These are phyloP conservation scores for Gigaspora rosea DNA, from an alignment of 192 early-diverging fungal genomes.

Conservation along the genomic window DNA sequence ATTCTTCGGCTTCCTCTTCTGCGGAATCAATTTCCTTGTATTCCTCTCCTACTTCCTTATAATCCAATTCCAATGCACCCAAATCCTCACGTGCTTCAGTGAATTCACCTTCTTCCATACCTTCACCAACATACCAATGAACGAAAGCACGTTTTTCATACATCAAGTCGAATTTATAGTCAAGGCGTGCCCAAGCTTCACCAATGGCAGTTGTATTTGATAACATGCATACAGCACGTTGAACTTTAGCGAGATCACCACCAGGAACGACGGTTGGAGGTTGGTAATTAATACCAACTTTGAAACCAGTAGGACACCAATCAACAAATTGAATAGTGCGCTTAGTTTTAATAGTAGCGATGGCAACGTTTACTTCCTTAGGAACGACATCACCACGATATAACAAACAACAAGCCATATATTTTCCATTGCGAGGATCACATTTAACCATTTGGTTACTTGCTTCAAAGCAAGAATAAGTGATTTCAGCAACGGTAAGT, in stretches of 20 bases:
- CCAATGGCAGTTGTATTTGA: slow-evolving; percentile 99
- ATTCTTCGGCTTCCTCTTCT: slow-evolving; percentile 45
- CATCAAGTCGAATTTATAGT: slow-evolving; percentile 99
- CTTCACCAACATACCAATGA: slow-evolving; percentile 99
- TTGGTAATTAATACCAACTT: slow-evolving; percentile 98
- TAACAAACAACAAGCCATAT: slow-evolving; percentile 98
- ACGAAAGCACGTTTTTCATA: slow-evolving; percentile 99
- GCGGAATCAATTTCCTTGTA: slow-evolving; percentile 76
- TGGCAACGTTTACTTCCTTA: slow-evolving; percentile 94
- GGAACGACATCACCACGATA: slow-evolving; percentile 99
- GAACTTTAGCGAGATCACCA: slow-evolving; percentile 90
- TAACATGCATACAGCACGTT: slow-evolving; percentile 97
- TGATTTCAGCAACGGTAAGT: slow-evolving; percentile 94
- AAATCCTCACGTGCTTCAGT: slow-evolving; percentile 99
- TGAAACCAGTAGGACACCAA: slow-evolving; percentile 99
- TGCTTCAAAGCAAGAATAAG: slow-evolving; percentile 95
- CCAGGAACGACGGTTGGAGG: slow-evolving; percentile 87
- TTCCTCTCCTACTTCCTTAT: slow-evolving; percentile 89
- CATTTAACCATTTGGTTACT: slow-evolving; percentile 99
- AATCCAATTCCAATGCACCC: slow-evolving; percentile 99
- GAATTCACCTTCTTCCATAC: slow-evolving; percentile 99
- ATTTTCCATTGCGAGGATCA: slow-evolving; percentile 95
- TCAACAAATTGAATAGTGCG: slow-evolving; percentile 98
- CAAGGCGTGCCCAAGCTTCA: slow-evolving; percentile 98
- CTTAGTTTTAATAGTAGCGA: slow-evolving; percentile 91